phyloP scores from a whole-genome alignment of 2,329 filamentous ascomycete species.

The Leptographium radiaticola region DNA sequence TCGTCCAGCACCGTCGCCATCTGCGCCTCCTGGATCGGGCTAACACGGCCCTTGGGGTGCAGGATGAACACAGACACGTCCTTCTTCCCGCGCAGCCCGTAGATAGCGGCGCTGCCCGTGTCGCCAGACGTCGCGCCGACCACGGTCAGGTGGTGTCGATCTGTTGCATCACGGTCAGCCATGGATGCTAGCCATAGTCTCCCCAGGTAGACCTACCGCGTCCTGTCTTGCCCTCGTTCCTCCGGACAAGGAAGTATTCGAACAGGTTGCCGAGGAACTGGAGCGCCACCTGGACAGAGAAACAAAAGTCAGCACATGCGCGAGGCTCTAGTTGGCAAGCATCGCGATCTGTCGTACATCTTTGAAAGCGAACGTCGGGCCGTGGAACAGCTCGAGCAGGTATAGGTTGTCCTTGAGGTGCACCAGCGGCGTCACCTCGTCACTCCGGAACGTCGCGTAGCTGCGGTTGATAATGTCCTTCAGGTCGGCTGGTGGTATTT shows the following conservation, averaged over 20 bases:
- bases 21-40: constrained; percentile 86
- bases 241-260: constrained; percentile 69
- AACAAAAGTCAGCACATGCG: background rate
- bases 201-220: constrained; percentile 21
- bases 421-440: constrained; percentile 66
- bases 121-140: constrained; percentile 79
- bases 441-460: constrained; percentile 77
- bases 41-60: constrained; percentile 80
- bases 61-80: constrained; percentile 95
- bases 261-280: constrained; percentile 96
- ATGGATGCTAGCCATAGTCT: background rate
- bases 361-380: constrained; percentile 91
- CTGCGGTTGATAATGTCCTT: constrained; percentile 71
- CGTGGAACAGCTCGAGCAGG: constrained; percentile 89
- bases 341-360: constrained; percentile 39
- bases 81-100: constrained; percentile 87
- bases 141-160: constrained; percentile 70
- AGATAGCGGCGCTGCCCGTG: constrained; percentile 91
- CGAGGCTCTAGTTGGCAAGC: no score
- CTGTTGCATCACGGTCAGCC: constrained; percentile 17
- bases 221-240: constrained; percentile 56
- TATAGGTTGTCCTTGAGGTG: constrained; percentile 67
- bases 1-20: constrained; percentile 89
- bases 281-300: constrained; percentile 37
- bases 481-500: constrained; percentile 71